These are phyloP conservation scores for Silene latifolia DNA, from an alignment of 148 eudicot genomes.

Conservation along the genomic window DNA sequence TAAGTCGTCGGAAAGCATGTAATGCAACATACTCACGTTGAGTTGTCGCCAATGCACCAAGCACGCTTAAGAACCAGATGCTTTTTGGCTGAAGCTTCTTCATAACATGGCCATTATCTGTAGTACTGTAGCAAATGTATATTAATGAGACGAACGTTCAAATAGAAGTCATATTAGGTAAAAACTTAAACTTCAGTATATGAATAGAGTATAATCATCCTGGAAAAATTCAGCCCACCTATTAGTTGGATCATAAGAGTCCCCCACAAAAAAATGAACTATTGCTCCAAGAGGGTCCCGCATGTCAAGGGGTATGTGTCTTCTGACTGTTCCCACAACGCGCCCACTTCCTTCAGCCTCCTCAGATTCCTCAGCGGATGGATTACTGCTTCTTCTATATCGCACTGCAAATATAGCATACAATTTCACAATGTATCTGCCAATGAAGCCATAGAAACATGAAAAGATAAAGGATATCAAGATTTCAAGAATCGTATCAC, in stretches of 20 bases:
- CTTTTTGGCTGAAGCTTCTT: constrained; percentile 75
- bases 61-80: constrained; percentile 77
- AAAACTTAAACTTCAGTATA: background rate
- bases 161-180: background rate
- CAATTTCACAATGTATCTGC: constrained; percentile 3
- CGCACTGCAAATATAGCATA: constrained; percentile 43
- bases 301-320: constrained; percentile 80
- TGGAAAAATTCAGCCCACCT: constrained; percentile 33
- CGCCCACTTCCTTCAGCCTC: constrained; percentile 71
- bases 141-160: background rate
- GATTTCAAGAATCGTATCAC: background rate
- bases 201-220: constrained; percentile 1
- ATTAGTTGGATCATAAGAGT: constrained; percentile 69
- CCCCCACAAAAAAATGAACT: constrained; percentile 94
- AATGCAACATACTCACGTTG: constrained; percentile 91
- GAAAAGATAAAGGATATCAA: background rate
- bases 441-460: background rate
- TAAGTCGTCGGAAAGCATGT: constrained; percentile 94
- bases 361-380: constrained; percentile 49
- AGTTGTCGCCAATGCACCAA: constrained; percentile 88
- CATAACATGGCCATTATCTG: constrained; percentile 66
- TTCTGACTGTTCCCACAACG: constrained; percentile 87
- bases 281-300: constrained; percentile 86
- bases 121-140: constrained; percentile 37
- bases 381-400: constrained; percentile 46